phyloP scores from a whole-genome alignment of 2,329 filamentous ascomycete genomes.

The Aspergillus awamori region DNA sequence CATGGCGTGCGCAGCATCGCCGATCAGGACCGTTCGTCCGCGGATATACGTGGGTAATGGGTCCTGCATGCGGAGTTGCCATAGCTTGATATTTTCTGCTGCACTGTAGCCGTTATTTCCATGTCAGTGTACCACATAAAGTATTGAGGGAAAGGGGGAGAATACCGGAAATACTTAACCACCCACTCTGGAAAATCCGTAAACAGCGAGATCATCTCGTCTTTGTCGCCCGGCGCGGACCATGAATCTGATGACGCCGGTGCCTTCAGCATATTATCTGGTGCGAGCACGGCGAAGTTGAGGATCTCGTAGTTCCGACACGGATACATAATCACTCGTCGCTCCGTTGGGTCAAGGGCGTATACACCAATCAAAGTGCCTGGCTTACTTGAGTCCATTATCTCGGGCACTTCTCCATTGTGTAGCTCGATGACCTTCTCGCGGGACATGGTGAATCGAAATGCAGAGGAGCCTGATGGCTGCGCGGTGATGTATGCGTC shows the following conservation, averaged over 20 bases:
- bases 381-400: slow-evolving; percentile 1
- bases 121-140: not conserved
- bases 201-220: not conserved
- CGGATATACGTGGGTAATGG: slow-evolving; percentile 21
- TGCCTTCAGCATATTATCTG: slow-evolving; percentile 7
- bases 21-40: slow-evolving; percentile 24
- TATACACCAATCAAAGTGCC: not conserved
- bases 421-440: not conserved
- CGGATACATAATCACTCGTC: slow-evolving; percentile 15
- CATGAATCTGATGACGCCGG: slow-evolving; percentile 1
- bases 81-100: slow-evolving; percentile 16
- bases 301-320: slow-evolving; percentile 16
- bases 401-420: not conserved
- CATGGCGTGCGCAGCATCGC: slow-evolving; percentile 30
- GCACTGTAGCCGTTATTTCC: not conserved
- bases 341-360: slow-evolving; percentile 5
- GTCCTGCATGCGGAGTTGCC: slow-evolving; percentile 14
- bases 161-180: not conserved
- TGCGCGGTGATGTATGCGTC: not conserved
- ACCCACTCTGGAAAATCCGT: not conserved
- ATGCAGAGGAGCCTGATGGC: slow-evolving; percentile 10
- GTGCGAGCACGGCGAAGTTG: slow-evolving; percentile 14
- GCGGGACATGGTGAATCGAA: slow-evolving; percentile 14
- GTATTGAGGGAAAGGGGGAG: not conserved
- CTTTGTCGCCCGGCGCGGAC: not conserved